Evolutionary conservation across 1,284 basidiomycete genomes (phyloP).

Genomic region (Irpex rosettiformis): DNA sequence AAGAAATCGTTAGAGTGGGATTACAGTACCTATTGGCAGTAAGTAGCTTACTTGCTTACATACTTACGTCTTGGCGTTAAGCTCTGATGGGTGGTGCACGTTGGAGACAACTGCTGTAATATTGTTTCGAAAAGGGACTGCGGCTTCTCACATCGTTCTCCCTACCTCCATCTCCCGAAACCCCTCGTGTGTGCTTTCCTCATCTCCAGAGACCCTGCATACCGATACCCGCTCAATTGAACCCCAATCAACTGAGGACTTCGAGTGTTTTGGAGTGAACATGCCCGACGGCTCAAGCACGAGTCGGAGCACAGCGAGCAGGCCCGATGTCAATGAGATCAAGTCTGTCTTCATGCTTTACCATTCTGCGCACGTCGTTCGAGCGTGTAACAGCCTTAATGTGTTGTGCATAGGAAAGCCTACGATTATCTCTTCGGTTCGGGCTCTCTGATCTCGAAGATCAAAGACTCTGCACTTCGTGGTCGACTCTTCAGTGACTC

Average conservation of each 20-base stretch:
- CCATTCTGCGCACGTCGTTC: conserved; percentile 11
- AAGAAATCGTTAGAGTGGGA: too few species aligned
- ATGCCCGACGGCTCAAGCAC: background rate
- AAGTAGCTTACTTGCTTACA: too few species aligned
- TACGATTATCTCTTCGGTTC: conserved; percentile 62
- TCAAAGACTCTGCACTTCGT: conserved; percentile 60
- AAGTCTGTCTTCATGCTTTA: conserved; percentile 21
- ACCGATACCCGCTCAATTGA: background rate
- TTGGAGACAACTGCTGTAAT: too few species aligned
- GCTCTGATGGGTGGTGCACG: too few species aligned
- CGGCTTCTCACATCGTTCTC: too few species aligned
- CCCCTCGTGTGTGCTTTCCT: too few species aligned
- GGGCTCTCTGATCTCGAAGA: conserved; percentile 51
- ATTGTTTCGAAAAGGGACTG: too few species aligned
- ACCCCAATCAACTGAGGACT: background rate
- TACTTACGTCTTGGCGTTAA: too few species aligned
- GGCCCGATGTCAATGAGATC: conserved; percentile 19
- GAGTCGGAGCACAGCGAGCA: background rate
- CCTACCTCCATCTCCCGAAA: too few species aligned
- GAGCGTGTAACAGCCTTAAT: conserved; percentile 21
- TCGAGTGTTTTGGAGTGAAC: background rate
- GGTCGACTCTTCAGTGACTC: conserved; percentile 49
- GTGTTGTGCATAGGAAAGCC: conserved; percentile 40
- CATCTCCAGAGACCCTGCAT: too few species aligned
- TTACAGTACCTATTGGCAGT: too few species aligned